These are phyloP conservation scores for Metarhizium rileyi DNA, from an alignment of 2,329 filamentous ascomycete species.

Conservation along the genomic window DNA sequence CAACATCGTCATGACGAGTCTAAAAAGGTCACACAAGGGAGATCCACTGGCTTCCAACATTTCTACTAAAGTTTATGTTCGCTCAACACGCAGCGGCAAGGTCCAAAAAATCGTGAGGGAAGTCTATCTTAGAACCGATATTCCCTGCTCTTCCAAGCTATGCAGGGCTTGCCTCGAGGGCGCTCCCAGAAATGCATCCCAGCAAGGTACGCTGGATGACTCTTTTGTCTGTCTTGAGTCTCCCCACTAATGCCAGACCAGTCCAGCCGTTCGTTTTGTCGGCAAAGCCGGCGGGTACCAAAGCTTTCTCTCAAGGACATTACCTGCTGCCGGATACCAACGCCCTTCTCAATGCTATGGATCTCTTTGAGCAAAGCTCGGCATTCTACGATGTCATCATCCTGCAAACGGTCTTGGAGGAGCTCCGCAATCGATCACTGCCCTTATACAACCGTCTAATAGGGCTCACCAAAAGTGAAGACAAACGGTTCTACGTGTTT, in stretches of 20 bases:
- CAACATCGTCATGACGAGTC: constrained; percentile 46
- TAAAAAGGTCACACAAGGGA: constrained; percentile 47
- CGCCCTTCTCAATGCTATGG: constrained; percentile 90
- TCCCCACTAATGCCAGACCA: constrained; percentile 23
- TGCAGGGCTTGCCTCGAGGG: constrained; percentile 66
- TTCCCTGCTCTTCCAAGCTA: constrained; percentile 89
- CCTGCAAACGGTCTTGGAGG: constrained; percentile 90
- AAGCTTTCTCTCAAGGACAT: constrained; percentile 73
- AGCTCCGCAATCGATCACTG: constrained; percentile 85
- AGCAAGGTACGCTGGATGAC: constrained; percentile 52
- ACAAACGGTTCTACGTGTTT: constrained; percentile 97
- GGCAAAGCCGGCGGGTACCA: constrained; percentile 76
- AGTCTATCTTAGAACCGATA: constrained; percentile 90
- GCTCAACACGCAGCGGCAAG: constrained; percentile 90
- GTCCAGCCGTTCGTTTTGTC: constrained; percentile 80
- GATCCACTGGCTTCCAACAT: constrained; percentile 59
- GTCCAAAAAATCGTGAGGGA: constrained; percentile 98
- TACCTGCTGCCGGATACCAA: constrained; percentile 96
- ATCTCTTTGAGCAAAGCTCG: constrained; percentile 84
- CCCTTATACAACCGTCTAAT: constrained; percentile 92
- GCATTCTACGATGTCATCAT: constrained; percentile 97
- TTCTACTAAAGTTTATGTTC: constrained; percentile 90
- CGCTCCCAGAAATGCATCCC: constrained; percentile 70
- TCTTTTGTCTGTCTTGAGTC: neutral
- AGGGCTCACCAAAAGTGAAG: constrained; percentile 84